Evolutionary conservation across 306 rosid genomes (phyloP).

Genomic region (Benincasa hispida): DNA sequence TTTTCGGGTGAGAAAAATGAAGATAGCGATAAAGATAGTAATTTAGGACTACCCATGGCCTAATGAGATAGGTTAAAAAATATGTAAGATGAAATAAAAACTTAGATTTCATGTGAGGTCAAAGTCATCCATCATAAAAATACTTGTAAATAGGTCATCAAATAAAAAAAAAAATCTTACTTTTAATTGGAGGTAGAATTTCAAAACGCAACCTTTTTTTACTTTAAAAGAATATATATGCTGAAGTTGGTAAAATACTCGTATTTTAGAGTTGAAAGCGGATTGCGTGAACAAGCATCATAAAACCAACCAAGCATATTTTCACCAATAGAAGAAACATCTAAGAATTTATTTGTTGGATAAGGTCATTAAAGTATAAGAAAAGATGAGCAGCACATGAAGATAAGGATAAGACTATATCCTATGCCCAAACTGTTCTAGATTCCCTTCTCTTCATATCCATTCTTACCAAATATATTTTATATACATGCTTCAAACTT

Average conservation of each 20-base stretch:
- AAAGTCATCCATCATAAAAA: no score
- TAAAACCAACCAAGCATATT: background rate
- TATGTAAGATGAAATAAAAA: no score
- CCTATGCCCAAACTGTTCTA: background rate
- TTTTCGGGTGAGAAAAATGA: no score
- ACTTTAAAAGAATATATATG: background rate
- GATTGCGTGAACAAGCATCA: background rate
- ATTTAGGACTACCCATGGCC: no score
- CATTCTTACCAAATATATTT: background rate
- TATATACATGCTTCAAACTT: background rate
- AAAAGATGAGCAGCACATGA: background rate
- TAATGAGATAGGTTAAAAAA: no score
- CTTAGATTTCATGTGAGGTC: no score
- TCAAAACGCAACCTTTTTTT: no score
- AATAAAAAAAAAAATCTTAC: no score
- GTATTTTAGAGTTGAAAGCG: background rate
- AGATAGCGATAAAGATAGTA: no score
- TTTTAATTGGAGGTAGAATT: no score
- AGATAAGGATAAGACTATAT: background rate
- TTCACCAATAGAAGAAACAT: background rate
- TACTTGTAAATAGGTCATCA: no score
- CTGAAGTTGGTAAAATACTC: background rate
- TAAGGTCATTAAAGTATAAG: background rate
- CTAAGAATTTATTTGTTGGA: background rate
- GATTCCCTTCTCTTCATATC: background rate